Percentiles rank a stretch among this genome's conserved stretches.
These are phyloP conservation scores for Candida endomychidarum DNA, from an alignment of 805 yeast genomes.

Conservation along the genomic window DNA sequence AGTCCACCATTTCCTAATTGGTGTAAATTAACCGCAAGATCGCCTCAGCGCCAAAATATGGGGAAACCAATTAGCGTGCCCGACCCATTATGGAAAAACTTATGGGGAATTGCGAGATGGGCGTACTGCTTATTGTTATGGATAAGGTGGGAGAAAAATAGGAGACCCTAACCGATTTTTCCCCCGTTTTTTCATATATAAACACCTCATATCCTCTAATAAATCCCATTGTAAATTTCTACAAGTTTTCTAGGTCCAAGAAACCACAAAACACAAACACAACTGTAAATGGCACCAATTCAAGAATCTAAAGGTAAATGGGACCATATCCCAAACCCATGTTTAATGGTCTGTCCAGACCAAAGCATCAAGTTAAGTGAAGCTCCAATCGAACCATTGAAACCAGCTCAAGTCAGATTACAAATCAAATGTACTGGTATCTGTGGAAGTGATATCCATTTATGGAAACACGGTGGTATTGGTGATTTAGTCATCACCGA, in stretches of 20 bases:
- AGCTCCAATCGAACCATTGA: conserved; percentile 15
- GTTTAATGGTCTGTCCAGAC: conserved; percentile 17
- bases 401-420: conserved; percentile 20
- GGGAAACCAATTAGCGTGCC: no score
- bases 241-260: no score
- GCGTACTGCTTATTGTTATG: no score
- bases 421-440: conserved; percentile 25
- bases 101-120: conserved; percentile 5
- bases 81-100: conserved; percentile 4
- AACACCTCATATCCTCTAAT: neutral
- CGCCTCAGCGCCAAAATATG: no score
- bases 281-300: conserved; percentile 16
- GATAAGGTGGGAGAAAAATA: neutral
- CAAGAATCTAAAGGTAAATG: conserved; percentile 16
- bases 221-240: conserved; percentile 10
- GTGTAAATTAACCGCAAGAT: no score
- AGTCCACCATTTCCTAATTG: no score
- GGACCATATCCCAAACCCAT: conserved; percentile 19
- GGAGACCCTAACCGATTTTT: conserved; percentile 5
- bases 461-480: conserved; percentile 24
- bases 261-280: neutral
- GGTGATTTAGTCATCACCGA: conserved; percentile 35
- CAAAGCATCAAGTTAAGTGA: conserved; percentile 15
- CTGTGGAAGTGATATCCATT: conserved; percentile 26
- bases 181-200: conserved; percentile 3